Percentiles rank a stretch among this genome's conserved stretches.
Conservation (phyloP, 2,329 filamentous ascomycete species). For the Epichloe typhina region DNA sequence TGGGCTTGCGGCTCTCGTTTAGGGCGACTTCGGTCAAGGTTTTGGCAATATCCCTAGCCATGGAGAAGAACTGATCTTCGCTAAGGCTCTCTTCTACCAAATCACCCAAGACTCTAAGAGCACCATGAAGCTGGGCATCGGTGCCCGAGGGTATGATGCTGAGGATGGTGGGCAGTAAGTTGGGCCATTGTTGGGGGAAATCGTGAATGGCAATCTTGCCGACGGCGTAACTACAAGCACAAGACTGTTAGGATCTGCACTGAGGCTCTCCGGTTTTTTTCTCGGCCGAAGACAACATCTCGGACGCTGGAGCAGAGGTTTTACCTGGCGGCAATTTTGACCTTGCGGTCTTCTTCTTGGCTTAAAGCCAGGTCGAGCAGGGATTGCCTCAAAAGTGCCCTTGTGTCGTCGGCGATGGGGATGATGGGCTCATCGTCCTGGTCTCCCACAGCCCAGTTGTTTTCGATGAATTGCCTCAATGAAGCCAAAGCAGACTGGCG, state of each 20-base stretch:
- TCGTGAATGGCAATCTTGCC: slow-evolving; percentile 90
- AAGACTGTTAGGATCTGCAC: background rate
- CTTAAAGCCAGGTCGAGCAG: slow-evolving; percentile 68
- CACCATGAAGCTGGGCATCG: slow-evolving; percentile 75
- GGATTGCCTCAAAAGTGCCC: slow-evolving; percentile 57
- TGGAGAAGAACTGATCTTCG: slow-evolving; percentile 87
- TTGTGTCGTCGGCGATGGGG: slow-evolving; percentile 59
- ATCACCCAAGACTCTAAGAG: slow-evolving; percentile 75
- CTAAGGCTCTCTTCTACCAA: slow-evolving; percentile 87
- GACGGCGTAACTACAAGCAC: slow-evolving; percentile 47
- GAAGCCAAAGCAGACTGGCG: slow-evolving; percentile 73
- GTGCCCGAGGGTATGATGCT: slow-evolving; percentile 61
- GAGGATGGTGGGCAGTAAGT: slow-evolving; percentile 68
- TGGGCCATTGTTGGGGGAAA: slow-evolving; percentile 92
- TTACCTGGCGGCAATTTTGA: slow-evolving; percentile 79
- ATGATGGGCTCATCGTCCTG: slow-evolving; percentile 51
- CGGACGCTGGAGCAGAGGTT: background rate
- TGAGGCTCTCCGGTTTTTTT: background rate
- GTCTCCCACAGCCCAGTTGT: slow-evolving; percentile 68
- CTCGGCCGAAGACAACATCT: background rate
- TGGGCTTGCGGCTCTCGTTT: slow-evolving; percentile 59
- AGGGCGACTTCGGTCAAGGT: slow-evolving; percentile 72
- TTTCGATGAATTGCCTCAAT: slow-evolving; percentile 71
- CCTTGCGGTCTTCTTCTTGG: slow-evolving; percentile 63
- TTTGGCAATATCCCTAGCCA: slow-evolving; percentile 74